These are phyloP conservation scores for Stagonosporopsis rhizophila DNA, from an alignment of 2,329 filamentous ascomycete species.

Conservation along the genomic window DNA sequence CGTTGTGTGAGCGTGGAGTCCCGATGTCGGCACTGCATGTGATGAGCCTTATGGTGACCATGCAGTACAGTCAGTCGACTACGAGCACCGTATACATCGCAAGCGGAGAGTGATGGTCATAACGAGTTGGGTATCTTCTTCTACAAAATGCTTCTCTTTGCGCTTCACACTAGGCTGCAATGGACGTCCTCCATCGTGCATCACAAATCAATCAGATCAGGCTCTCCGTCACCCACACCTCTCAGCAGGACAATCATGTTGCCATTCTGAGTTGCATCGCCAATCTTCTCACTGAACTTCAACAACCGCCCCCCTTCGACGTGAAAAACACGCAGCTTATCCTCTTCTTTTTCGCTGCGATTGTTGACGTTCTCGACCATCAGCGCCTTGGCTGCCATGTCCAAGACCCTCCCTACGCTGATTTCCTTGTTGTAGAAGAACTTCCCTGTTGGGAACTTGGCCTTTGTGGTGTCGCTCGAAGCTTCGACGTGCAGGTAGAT, in stretches of 20 bases:
- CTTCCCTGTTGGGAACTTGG: constrained; percentile 74
- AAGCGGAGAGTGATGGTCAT: not conserved
- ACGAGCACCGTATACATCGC: not conserved
- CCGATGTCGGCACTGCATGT: too few species aligned
- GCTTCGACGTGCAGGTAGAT: constrained; percentile 91
- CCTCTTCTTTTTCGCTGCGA: constrained; percentile 74
- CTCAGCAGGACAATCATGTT: constrained; percentile 90
- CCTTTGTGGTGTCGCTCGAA: constrained; percentile 81
- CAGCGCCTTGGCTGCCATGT: constrained; percentile 76
- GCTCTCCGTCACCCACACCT: constrained; percentile 80
- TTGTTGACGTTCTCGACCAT: constrained; percentile 89
- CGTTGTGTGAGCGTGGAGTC: not conserved
- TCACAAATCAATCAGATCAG: constrained; percentile 69
- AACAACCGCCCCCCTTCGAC: constrained; percentile 87
- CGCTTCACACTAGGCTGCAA: not conserved
- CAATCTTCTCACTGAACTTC: constrained; percentile 88
- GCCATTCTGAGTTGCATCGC: constrained; percentile 74
- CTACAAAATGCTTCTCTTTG: constrained; percentile 1
- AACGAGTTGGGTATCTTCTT: constrained; percentile 23
- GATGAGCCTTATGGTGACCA: too few species aligned
- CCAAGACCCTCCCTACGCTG: constrained; percentile 85
- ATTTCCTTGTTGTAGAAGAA: constrained; percentile 70
- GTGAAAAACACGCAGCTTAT: constrained; percentile 87
- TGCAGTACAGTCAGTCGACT: not conserved
- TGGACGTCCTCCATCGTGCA: not conserved